Base-by-base conservation (phyloP, 805 yeast species). In the Cyberlindnera xylosilytica region DNA sequence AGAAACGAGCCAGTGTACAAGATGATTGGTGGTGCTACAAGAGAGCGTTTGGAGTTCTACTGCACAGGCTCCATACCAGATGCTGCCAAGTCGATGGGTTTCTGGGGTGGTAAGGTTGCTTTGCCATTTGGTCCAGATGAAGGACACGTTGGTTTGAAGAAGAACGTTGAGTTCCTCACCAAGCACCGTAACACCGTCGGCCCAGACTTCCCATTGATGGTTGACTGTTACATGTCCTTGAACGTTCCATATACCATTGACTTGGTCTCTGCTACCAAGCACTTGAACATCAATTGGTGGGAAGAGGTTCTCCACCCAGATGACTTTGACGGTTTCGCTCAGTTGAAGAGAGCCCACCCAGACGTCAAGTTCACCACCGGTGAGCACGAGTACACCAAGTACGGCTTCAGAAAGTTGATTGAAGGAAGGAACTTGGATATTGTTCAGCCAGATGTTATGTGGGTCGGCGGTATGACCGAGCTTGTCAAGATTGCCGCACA, bases 51-150 rank as follows among this genome's bases (percentile, higher is more conserved):
- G 41, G 64, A 68, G 42, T 73, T 73, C 56, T 73, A 73, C 62
- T 73, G 78, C 56, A 73, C 78, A 24, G 76, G 78, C 17, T 58
- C 68, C 41, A 62, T 69, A 40, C 76, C 77, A 19, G 63, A 60
- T 33, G 73, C 73, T 44, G 78, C 78, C 19, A 71, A 73, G 54
- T 46, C 49, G 18, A 67, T 70, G 74, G 77, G 78, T 17, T 73
- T 73, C 64, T 72, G 75, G 74, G 77, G 77, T 46, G 77, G 74
- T 34, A 73, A 73, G 51, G 78, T 73, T 36, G 73, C 77, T 1
- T 63, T 73, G 35, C 78, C 78, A 34, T 70, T 60, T 47, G 73
- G 76, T 17, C 76, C 78, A 13, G 75, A 68, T 51, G 77, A 73
- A 53, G 78, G 77, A n/a, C 69, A 63, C 47, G 63, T 47, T 39